Conservation (phyloP, 768 basidiomycete species). For the Trametes cubensis region DNA sequence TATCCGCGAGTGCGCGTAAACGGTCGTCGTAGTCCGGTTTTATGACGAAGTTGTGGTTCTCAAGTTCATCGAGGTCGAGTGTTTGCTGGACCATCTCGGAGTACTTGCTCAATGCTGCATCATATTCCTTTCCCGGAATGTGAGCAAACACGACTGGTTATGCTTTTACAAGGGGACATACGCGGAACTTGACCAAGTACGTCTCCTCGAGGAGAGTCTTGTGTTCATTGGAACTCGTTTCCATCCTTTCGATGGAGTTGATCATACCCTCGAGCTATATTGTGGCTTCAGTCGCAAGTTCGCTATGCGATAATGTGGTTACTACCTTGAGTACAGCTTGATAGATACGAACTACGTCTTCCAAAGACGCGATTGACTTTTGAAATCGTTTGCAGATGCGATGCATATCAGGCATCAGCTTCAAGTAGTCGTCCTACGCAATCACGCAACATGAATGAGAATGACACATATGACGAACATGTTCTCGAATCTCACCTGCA, state of each 20-base stretch:
- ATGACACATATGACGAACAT: not conserved
- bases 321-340: slow-evolving; percentile 85
- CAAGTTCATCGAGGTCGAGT: slow-evolving; percentile 85
- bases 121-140: slow-evolving; percentile 52
- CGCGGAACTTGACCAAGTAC: slow-evolving; percentile 66
- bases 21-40: slow-evolving; percentile 87
- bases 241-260: slow-evolving; percentile 56
- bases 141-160: not conserved
- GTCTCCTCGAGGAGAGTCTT: slow-evolving; percentile 63
- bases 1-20: slow-evolving; percentile 67
- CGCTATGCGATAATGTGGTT: no score
- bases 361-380: slow-evolving; percentile 78
- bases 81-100: slow-evolving; percentile 96
- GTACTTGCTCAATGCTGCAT: slow-evolving; percentile 71
- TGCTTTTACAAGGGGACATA: slow-evolving; percentile 32
- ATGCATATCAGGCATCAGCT: slow-evolving; percentile 91
- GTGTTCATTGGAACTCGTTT: slow-evolving; percentile 49
- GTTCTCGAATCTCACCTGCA: slow-evolving; percentile 70
- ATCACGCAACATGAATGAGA: not conserved
- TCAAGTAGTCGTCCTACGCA: slow-evolving; percentile 79
- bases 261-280: slow-evolving; percentile 75
- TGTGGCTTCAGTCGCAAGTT: not conserved
- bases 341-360: slow-evolving; percentile 95
- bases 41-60: slow-evolving; percentile 86
- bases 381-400: slow-evolving; percentile 92